Percentiles rank a stretch among this genome's conserved stretches.
These are phyloP conservation scores for Calocybe indica DNA, from an alignment of 768 basidiomycete genomes.

Conservation along the genomic window DNA sequence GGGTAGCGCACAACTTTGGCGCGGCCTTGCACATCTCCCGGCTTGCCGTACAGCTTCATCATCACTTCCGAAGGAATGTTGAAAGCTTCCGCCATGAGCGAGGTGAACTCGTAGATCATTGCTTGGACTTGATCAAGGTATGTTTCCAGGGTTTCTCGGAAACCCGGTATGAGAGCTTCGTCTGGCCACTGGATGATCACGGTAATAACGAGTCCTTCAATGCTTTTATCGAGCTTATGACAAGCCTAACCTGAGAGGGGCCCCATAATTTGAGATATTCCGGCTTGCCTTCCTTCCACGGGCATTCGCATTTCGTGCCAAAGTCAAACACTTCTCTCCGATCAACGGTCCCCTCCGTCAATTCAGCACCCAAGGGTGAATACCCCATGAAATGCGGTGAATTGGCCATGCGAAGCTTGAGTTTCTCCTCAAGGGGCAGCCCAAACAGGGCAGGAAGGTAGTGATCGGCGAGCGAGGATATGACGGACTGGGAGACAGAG, in stretches of 20 bases:
- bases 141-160: conserved; percentile 45
- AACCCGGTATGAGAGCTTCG: conserved; percentile 66
- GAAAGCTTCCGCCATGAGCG: conserved; percentile 63
- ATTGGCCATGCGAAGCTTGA: conserved; percentile 64
- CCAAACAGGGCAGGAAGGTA: conserved; percentile 70
- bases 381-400: conserved; percentile 80
- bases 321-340: conserved; percentile 80
- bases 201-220: not conserved
- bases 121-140: conserved; percentile 58
- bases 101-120: conserved; percentile 56
- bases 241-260: conserved; percentile 52
- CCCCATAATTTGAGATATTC: conserved; percentile 74
- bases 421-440: conserved; percentile 60
- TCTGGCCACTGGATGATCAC: conserved; percentile 61
- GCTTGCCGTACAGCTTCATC: conserved; percentile 53
- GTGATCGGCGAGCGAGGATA: conserved; percentile 32
- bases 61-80: conserved; percentile 58
- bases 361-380: conserved; percentile 61
- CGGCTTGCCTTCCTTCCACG: conserved; percentile 54
- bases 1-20: conserved; percentile 79
- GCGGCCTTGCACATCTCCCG: conserved; percentile 66
- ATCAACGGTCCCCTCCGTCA: conserved; percentile 70
- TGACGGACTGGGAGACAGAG: conserved; percentile 18
- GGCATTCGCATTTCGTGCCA: conserved; percentile 56
- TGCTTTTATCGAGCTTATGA: not conserved